Evolutionary conservation across 2,329 filamentous ascomycete species (phyloP).

Genomic region (Stagonosporopsis rhizophila): DNA sequence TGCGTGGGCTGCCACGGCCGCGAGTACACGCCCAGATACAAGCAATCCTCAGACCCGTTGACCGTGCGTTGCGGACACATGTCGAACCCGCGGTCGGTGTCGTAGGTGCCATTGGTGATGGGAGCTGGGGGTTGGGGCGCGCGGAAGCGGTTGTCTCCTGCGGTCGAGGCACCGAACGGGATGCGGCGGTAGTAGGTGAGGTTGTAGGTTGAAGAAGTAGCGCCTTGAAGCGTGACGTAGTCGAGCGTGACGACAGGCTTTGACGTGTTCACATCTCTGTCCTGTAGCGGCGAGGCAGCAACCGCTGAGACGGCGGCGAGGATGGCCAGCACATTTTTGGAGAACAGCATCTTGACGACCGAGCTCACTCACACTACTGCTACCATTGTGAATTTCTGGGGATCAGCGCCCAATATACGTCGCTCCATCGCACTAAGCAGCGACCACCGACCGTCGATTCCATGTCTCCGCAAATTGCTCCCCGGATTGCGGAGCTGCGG

Average conservation of each 20-base stretch:
- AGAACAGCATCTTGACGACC: constrained; percentile 23
- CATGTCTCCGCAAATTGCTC: constrained; percentile 35
- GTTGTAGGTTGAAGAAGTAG: constrained; percentile 61
- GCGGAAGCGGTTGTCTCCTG: constrained; percentile 65
- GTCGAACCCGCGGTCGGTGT: constrained; percentile 63
- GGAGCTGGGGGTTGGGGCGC: constrained; percentile 63
- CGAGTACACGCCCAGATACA: constrained; percentile 67
- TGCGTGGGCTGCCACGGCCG: constrained; percentile 59
- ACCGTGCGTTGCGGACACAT: constrained; percentile 66
- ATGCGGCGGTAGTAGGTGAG: constrained; percentile 67
- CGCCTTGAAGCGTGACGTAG: constrained; percentile 58
- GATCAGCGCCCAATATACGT: constrained; percentile 4
- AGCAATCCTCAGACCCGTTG: constrained; percentile 65
- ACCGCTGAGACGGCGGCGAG: constrained; percentile 13
- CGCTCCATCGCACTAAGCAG: constrained; percentile 9
- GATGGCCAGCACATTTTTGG: constrained; percentile 3
- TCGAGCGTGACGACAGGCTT: constrained; percentile 38
- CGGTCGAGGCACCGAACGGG: constrained; percentile 66
- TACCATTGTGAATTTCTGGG: background rate
- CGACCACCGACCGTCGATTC: constrained; percentile 30
- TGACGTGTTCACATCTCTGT: constrained; percentile 17
- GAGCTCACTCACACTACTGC: background rate
- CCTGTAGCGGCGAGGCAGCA: constrained; percentile 18
- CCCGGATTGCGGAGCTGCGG: constrained; percentile 28
- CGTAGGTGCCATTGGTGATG: constrained; percentile 59